Evolutionary conservation across 345 rosid genomes (phyloP), one percentile per base, ranked within the genome.

Genomic region (Microthlaspi erraticum): DNA sequence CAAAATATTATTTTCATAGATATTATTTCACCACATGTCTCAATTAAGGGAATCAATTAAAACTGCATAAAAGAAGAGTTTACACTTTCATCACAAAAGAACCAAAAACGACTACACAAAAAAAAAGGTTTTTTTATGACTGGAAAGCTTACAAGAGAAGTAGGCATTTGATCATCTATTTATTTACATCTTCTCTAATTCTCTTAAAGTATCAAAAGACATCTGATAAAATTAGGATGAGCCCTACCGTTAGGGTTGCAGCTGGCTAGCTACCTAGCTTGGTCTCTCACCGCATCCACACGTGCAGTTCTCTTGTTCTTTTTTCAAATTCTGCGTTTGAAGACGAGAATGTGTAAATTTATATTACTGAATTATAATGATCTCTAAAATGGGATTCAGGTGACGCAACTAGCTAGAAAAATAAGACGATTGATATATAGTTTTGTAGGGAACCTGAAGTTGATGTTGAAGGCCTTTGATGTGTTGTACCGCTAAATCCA

Each of bases 401-500:
- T 62, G 17, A 62, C 16, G 14, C 64, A 44, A 34, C 34, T 6
- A 51, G 38, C 29, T 26, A 43, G n/a, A 42, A 46, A 10, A 20
- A 71, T 2, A 42, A n/a, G 52, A 67, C 8, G 9, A 26, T 26
- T 58, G 1, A 23, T 57, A 17, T 42, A 57, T 59, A 37, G 53
- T 59, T 59, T 59, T 50, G 38, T 67, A 52, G 34, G 34, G 57
- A 46, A 93, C 99, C 97, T 91, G 84, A 60, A 94, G 92, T 71
- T 94, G 91, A 57, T 81, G 82, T 82, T 94, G 97, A 64, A 94
- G 96, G 37, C 93, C 90, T 80, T 82, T 94, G 78, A 94, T 94
- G 78, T 94, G 97, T 77, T 94, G 86, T 64, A 89, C 97, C 10
- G 99, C 99, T 79, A 91, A 77, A 70, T 94, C 99, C 80, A 94